These are phyloP conservation scores for Nannochloropsis oceanica DNA, from an alignment of 108 stramenopile species.

Conservation along the genomic window DNA sequence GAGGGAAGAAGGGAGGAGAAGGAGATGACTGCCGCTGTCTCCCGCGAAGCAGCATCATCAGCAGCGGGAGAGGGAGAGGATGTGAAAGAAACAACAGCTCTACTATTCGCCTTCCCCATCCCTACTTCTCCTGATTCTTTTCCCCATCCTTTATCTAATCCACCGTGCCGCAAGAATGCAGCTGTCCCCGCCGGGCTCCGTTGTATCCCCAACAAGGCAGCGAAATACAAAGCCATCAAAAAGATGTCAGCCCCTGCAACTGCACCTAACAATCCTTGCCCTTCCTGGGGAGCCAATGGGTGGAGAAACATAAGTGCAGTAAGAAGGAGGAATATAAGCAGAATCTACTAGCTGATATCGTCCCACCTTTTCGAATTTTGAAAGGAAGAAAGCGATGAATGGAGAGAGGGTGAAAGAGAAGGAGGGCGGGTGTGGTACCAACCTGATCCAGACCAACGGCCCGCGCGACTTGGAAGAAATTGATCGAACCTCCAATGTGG, in stretches of 20 bases:
- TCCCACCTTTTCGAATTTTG: no score
- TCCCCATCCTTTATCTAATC: background rate
- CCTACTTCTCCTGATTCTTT: background rate
- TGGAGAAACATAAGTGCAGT: no score
- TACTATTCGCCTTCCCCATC: no score
- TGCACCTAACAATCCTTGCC: slow-evolving; percentile 7
- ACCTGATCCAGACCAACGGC: background rate
- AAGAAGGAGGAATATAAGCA: no score
- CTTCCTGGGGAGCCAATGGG: background rate
- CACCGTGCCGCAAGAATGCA: background rate
- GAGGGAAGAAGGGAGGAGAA: background rate
- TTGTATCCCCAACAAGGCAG: slow-evolving; percentile 4
- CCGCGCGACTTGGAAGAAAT: background rate
- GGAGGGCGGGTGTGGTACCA: no score
- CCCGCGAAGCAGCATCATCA: background rate
- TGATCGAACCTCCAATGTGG: background rate
- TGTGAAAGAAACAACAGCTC: background rate
- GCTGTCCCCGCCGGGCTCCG: background rate
- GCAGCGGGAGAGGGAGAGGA: background rate
- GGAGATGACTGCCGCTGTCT: background rate
- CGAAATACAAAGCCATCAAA: slow-evolving; percentile 22
- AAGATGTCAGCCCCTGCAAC: slow-evolving; percentile 22
- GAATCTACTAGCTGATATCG: no score
- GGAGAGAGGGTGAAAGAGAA: no score
- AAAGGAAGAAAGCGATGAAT: no score